Evolutionary conservation across 345 rosid genomes (phyloP).

Genomic region (Eucalyptus viminalis): DNA sequence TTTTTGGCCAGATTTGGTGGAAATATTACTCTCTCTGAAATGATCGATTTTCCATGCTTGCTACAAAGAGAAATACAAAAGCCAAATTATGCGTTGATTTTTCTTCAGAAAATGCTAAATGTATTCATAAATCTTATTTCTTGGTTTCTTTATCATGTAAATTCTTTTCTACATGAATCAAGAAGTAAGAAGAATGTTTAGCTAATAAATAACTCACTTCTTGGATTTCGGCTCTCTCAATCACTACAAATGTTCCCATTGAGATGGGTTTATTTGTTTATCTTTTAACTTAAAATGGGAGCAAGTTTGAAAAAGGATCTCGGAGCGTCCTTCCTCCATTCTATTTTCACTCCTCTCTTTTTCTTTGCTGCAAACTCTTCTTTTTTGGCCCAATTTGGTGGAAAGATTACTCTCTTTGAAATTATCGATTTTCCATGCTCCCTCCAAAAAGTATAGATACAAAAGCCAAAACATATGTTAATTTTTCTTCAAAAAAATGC

Average conservation of each 20-base stretch:
- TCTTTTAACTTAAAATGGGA: too few species aligned
- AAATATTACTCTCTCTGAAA: background rate
- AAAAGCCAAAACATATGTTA: background rate
- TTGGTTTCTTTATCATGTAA: background rate
- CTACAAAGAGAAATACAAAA: background rate
- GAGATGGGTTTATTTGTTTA: too few species aligned
- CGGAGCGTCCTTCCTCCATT: background rate
- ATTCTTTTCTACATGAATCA: background rate
- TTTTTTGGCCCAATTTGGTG: background rate
- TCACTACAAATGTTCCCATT: background rate
- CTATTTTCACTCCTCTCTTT: background rate
- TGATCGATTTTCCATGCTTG: background rate
- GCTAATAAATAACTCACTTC: background rate
- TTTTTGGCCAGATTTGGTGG: background rate
- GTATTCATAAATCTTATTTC: background rate
- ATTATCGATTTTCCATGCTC: background rate
- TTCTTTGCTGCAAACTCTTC: background rate
- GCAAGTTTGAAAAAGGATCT: too few species aligned
- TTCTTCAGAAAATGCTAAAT: background rate
- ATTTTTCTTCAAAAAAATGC: too few species aligned
- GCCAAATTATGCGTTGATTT: background rate
- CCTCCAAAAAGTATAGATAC: background rate
- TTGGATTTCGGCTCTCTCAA: background rate
- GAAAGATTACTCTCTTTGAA: background rate
- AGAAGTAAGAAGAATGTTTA: background rate